Evolutionary conservation across 352 stramenopile genomes (phyloP).

Genomic region (Globisporangium acanthophoron): DNA sequence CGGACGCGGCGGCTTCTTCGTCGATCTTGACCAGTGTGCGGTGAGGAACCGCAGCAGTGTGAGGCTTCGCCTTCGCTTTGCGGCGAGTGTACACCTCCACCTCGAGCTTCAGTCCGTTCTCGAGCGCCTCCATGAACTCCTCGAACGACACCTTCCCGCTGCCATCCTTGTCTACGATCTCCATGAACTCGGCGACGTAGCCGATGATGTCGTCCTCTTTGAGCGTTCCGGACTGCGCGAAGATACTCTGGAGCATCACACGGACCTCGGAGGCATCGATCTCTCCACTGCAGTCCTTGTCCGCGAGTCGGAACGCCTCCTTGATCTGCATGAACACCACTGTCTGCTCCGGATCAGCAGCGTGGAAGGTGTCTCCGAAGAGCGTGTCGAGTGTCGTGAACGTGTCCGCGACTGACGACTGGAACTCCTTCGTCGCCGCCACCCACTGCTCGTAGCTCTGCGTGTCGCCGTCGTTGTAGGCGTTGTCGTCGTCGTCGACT

Average conservation of each 20-base stretch:
- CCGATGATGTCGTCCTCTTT: slow-evolving; percentile 59
- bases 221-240: slow-evolving; percentile 60
- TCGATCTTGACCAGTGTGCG: background rate
- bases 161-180: slow-evolving; percentile 56
- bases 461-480: slow-evolving; percentile 11
- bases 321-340: slow-evolving; percentile 87
- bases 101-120: slow-evolving; percentile 70
- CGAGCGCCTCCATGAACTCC: slow-evolving; percentile 71
- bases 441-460: slow-evolving; percentile 44
- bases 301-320: slow-evolving; percentile 69
- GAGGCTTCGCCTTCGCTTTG: background rate
- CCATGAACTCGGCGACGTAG: slow-evolving; percentile 74
- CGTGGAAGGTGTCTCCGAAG: slow-evolving; percentile 67
- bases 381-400: slow-evolving; percentile 69
- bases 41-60: too few relatives aligned
- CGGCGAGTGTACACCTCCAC: slow-evolving; percentile 52
- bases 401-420: slow-evolving; percentile 43
- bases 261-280: slow-evolving; percentile 72
- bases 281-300: slow-evolving; percentile 76
- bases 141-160: slow-evolving; percentile 75
- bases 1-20: background rate
- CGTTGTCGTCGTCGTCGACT: slow-evolving; percentile 11
- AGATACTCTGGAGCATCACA: slow-evolving; percentile 71
- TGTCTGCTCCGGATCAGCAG: slow-evolving; percentile 69
- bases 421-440: slow-evolving; percentile 39